Percentiles rank a stretch among this genome's conserved stretches.
Evolutionary conservation across 2,329 filamentous ascomycete genomes (phyloP).

Genomic region (Rosellinia necatrix): DNA sequence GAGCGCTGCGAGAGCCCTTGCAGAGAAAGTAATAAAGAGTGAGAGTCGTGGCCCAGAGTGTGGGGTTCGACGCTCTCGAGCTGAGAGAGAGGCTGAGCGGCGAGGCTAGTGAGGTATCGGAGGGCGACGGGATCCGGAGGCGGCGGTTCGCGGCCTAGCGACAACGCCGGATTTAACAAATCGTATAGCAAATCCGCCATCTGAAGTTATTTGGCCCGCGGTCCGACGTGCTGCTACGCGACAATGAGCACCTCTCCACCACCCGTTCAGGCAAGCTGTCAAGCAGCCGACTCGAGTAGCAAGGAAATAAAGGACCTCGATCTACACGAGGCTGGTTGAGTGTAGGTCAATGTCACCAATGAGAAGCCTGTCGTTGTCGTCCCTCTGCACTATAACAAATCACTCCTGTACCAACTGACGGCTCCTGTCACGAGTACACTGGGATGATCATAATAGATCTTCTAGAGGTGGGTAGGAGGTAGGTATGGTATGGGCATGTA

Average conservation of each 20-base stretch:
- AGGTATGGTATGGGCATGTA: too few species aligned
- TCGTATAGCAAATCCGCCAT: slow-evolving; percentile 79
- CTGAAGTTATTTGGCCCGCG: not conserved
- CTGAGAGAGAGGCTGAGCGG: slow-evolving; percentile 74
- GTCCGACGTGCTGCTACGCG: not conserved
- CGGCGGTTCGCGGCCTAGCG: slow-evolving; percentile 46
- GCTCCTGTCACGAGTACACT: not conserved
- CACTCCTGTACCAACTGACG: not conserved
- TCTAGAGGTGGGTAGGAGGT: too few species aligned
- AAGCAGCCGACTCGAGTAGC: not conserved
- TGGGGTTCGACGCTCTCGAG: slow-evolving; percentile 78
- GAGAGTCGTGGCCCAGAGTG: slow-evolving; percentile 77
- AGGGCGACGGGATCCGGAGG: slow-evolving; percentile 59
- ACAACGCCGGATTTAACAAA: slow-evolving; percentile 67
- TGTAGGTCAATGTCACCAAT: not conserved
- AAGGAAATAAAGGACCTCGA: not conserved
- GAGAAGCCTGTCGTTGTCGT: too few species aligned
- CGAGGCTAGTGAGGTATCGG: slow-evolving; percentile 77
- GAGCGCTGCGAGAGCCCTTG: slow-evolving; percentile 90
- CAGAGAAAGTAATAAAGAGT: slow-evolving; percentile 79
- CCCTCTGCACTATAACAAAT: too few species aligned
- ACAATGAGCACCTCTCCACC: not conserved
- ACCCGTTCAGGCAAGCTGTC: not conserved
- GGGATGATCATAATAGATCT: not conserved
- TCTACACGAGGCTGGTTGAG: not conserved